Conservation (phyloP, 75 land plant genomes). For the Chamaecyparis obtusa region DNA sequence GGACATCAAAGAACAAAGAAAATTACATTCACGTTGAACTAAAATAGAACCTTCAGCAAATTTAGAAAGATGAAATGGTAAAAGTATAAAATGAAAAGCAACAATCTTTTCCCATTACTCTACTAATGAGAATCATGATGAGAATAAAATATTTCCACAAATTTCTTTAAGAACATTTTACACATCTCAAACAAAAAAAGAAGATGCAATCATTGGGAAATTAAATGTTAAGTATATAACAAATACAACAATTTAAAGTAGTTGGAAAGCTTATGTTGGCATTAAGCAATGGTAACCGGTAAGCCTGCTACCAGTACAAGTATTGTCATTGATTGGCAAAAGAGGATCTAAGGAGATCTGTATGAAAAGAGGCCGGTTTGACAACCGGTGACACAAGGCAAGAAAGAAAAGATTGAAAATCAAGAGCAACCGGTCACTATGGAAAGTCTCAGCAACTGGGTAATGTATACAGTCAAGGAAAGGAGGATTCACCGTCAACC, state of each 20-base stretch:
- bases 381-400: too few relatives aligned
- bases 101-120: neutral
- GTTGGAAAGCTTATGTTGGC: too few relatives aligned
- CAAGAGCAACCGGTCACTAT: too few relatives aligned
- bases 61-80: neutral
- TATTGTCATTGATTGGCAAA: too few relatives aligned
- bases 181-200: neutral
- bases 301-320: too few relatives aligned
- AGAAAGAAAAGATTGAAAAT: too few relatives aligned
- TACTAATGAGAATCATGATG: neutral
- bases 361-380: too few relatives aligned
- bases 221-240: neutral
- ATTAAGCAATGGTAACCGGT: too few relatives aligned
- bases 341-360: too few relatives aligned
- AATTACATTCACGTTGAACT: neutral
- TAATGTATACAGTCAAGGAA: too few relatives aligned
- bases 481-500: too few relatives aligned
- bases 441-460: too few relatives aligned
- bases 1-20: neutral
- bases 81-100: neutral
- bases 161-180: neutral
- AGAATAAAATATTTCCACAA: neutral
- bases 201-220: neutral
- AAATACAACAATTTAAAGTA: neutral
- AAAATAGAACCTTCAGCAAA: neutral